phyloP scores from a whole-genome alignment of 176 grass and related monocot genomes.

The Dactylis glomerata region DNA sequence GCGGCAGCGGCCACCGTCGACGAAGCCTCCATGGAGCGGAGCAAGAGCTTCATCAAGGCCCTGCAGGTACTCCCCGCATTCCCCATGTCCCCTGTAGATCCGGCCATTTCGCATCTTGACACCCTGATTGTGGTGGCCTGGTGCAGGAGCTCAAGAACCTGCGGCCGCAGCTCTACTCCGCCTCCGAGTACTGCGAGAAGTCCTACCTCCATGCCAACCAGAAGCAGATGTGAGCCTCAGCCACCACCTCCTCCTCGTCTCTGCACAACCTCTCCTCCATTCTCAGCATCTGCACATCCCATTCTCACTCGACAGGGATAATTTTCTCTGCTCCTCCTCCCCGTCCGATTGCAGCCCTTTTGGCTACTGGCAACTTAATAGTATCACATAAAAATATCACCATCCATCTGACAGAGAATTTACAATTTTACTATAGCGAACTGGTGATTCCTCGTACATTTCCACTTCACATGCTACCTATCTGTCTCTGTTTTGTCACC shows the following conservation, averaged over 20 bases:
- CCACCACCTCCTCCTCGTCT: neutral
- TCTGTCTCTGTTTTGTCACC: neutral
- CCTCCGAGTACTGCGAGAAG: constrained; percentile 95
- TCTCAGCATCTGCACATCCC: neutral
- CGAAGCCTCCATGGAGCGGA: constrained; percentile 93
- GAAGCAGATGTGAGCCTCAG: constrained; percentile 74
- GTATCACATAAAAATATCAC: too few species aligned
- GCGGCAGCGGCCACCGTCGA: constrained; percentile 56
- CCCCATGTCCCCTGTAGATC: constrained; percentile 28
- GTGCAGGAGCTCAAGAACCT: constrained; percentile 95
- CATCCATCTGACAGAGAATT: too few species aligned
- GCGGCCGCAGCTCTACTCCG: constrained; percentile 94
- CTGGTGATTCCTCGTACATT: neutral
- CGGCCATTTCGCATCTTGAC: constrained; percentile 3
- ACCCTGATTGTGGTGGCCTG: neutral
- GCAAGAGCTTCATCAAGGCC: constrained; percentile 97
- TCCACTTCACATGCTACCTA: constrained; percentile 9
- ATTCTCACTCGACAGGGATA: neutral
- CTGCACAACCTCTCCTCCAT: neutral
- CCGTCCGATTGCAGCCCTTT: too few species aligned
- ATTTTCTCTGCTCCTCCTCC: too few species aligned
- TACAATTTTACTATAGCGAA: too few species aligned
- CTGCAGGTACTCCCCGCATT: constrained; percentile 58
- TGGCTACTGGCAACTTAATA: too few species aligned
- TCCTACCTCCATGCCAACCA: constrained; percentile 82